Percentiles rank a stretch among this genome's conserved stretches.
Conservation (phyloP, 2,329 filamentous ascomycete species). For the Aspergillus brasiliensis region DNA sequence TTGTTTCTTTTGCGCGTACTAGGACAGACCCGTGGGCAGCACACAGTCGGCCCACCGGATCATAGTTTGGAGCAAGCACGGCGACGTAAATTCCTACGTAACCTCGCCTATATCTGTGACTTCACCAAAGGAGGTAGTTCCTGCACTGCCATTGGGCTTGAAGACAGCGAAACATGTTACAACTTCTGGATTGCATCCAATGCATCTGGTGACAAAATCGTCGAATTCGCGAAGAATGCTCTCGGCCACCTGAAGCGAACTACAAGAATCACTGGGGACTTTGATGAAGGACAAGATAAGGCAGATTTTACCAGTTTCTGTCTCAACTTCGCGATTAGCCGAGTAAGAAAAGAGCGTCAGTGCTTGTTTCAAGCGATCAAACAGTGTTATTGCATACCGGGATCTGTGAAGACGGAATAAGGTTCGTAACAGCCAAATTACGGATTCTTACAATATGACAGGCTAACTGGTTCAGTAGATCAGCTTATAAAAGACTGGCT, state of each 20-base stretch:
- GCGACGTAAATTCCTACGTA: slow-evolving; percentile 17
- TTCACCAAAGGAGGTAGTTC: slow-evolving; percentile 49
- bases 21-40: slow-evolving; percentile 15
- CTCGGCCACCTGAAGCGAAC: slow-evolving; percentile 23
- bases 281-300: not conserved
- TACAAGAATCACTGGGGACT: not conserved
- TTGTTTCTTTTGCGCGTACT: slow-evolving; percentile 34
- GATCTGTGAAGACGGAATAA: slow-evolving; percentile 2
- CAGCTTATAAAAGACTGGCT: not conserved
- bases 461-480: slow-evolving; percentile 5
- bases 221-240: slow-evolving; percentile 32
- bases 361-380: slow-evolving; percentile 10
- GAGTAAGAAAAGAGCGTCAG: slow-evolving; percentile 14
- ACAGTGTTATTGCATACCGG: slow-evolving; percentile 11
- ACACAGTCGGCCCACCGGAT: slow-evolving; percentile 1
- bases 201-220: slow-evolving; percentile 21
- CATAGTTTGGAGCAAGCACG: slow-evolving; percentile 6
- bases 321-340: slow-evolving; percentile 14
- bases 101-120: slow-evolving; percentile 49
- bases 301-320: slow-evolving; percentile 14
- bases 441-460: not conserved
- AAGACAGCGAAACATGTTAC: slow-evolving; percentile 35
- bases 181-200: slow-evolving; percentile 53
- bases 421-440: slow-evolving; percentile 7
- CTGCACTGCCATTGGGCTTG: slow-evolving; percentile 50